These are phyloP conservation scores for Beauveria rudraprayagi DNA, from an alignment of 2,329 filamentous ascomycete species.

Conservation along the genomic window DNA sequence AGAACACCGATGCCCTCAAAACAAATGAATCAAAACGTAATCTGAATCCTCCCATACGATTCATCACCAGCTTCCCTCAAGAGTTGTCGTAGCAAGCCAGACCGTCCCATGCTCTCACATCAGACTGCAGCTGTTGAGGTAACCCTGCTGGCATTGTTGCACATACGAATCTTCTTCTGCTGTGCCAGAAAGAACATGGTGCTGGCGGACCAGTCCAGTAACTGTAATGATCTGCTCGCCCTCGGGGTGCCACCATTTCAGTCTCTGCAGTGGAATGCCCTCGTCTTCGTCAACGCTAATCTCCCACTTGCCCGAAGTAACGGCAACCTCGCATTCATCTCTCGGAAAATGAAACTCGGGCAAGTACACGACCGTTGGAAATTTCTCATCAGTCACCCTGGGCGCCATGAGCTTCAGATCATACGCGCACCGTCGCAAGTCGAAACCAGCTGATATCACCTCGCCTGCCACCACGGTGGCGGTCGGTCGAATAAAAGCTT, in stretches of 20 bases:
- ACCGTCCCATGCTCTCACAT: slow-evolving; percentile 35
- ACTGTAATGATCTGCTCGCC: slow-evolving; percentile 76
- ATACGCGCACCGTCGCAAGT: slow-evolving; percentile 72
- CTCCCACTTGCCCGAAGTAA: slow-evolving; percentile 83
- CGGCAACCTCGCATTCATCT: slow-evolving; percentile 61
- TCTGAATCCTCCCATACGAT: background rate
- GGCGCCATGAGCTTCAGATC: slow-evolving; percentile 59
- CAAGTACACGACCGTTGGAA: slow-evolving; percentile 75
- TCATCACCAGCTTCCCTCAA: background rate
- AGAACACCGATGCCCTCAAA: background rate
- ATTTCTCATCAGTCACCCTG: slow-evolving; percentile 49
- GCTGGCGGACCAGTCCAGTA: slow-evolving; percentile 61
- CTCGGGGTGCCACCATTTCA: slow-evolving; percentile 89
- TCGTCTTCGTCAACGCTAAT: slow-evolving; percentile 67
- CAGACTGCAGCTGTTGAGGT: slow-evolving; percentile 39
- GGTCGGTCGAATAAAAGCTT: slow-evolving; percentile 84
- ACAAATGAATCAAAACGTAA: background rate
- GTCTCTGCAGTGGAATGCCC: slow-evolving; percentile 60
- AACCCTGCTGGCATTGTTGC: slow-evolving; percentile 52
- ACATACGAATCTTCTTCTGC: slow-evolving; percentile 73
- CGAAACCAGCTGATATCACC: slow-evolving; percentile 67
- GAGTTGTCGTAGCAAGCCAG: background rate
- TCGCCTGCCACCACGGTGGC: slow-evolving; percentile 68
- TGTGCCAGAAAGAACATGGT: slow-evolving; percentile 47
- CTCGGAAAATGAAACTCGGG: slow-evolving; percentile 90